phyloP scores from a whole-genome alignment of 169 alveolate species.

The Cryptosporidium tyzzeri region DNA sequence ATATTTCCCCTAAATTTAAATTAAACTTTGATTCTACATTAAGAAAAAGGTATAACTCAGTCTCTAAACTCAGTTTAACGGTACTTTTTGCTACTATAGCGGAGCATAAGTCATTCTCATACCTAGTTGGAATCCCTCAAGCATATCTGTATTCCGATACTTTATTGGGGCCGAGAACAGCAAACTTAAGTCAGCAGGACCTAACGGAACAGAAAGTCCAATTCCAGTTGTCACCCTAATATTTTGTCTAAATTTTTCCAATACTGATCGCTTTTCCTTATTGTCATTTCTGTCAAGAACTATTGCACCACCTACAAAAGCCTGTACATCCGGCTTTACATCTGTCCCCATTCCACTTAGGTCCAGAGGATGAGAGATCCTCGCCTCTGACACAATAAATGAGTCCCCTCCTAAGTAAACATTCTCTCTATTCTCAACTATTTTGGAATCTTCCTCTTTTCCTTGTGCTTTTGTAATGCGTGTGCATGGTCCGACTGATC shows the following conservation, averaged over 20 bases:
- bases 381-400: slow-evolving; percentile 13
- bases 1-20: background rate
- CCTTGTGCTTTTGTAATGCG: background rate
- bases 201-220: slow-evolving; percentile 50
- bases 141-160: slow-evolving; percentile 20
- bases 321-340: slow-evolving; percentile 27
- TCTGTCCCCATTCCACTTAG: slow-evolving; percentile 1
- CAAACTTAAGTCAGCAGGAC: slow-evolving; percentile 36
- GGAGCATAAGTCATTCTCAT: slow-evolving; percentile 65
- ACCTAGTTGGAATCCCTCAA: slow-evolving; percentile 60
- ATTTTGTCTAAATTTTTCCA: slow-evolving; percentile 9
- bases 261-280: background rate
- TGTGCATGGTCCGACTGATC: slow-evolving; percentile 64
- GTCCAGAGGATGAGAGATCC: slow-evolving; percentile 33
- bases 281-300: background rate
- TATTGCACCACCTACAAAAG: slow-evolving; percentile 22
- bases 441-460: background rate
- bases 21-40: background rate
- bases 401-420: slow-evolving; percentile 46
- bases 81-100: background rate
- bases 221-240: slow-evolving; percentile 61
- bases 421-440: background rate
- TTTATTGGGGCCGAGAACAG: slow-evolving; percentile 40
- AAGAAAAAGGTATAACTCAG: background rate
- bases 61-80: background rate